phyloP scores from a whole-genome alignment of 768 basidiomycete genomes.

The Mrakia gelida region DNA sequence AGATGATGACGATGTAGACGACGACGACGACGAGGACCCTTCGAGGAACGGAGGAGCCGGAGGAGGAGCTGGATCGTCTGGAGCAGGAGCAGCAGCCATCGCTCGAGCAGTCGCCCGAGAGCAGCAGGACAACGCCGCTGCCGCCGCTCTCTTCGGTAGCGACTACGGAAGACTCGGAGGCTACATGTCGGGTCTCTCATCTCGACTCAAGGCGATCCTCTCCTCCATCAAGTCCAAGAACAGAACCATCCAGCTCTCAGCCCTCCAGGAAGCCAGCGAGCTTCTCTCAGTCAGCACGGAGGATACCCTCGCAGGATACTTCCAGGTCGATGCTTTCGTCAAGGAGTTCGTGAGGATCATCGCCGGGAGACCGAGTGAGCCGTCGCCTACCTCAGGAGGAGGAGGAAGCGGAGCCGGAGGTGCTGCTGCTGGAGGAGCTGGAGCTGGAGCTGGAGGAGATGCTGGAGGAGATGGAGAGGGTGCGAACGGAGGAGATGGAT shows the following conservation, averaged over 20 bases:
- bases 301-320: constrained; percentile 93
- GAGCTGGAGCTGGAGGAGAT: constrained; percentile 32
- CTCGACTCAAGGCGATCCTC: constrained; percentile 80
- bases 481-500: constrained; percentile 55
- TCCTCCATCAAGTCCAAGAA: constrained; percentile 77
- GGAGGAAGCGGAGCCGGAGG: neutral
- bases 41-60: constrained; percentile 27
- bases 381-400: constrained; percentile 24
- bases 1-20: constrained; percentile 49
- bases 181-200: constrained; percentile 83
- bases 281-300: constrained; percentile 93
- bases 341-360: constrained; percentile 87
- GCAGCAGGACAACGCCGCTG: constrained; percentile 42
- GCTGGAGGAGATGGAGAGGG: neutral
- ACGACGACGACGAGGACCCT: constrained; percentile 45
- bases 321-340: constrained; percentile 87
- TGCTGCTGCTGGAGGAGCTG: constrained; percentile 22
- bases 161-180: constrained; percentile 83
- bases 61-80: constrained; percentile 9
- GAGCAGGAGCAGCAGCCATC: neutral
- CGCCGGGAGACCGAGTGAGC: constrained; percentile 49
- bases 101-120: constrained; percentile 11
- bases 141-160: constrained; percentile 50
- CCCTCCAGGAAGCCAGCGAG: constrained; percentile 91
- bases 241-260: constrained; percentile 59